Base-by-base conservation (phyloP, 768 basidiomycete genomes). In the Sistotremastrum niveocremeum region DNA sequence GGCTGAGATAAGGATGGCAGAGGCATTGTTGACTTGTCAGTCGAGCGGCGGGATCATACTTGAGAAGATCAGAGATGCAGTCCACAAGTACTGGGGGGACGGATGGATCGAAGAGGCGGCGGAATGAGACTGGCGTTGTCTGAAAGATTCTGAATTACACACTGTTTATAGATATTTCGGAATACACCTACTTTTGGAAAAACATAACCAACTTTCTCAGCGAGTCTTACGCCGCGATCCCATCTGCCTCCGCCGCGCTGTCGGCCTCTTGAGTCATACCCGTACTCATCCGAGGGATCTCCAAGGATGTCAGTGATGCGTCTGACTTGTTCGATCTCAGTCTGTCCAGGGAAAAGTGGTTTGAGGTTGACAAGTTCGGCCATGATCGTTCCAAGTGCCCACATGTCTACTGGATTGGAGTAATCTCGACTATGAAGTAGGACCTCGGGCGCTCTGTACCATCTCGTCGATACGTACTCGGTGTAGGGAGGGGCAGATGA, bases 401-500 rank as follows among this genome's bases (percentile, higher is more conserved):
- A 99, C 86, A 98, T 90, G 57, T 99, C 95, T 29, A 99, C 94
- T 4, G 95, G 91, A 57, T 85, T 86, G 7, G 89, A 93, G 59
- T 99, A 99, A 61, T 97, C 85, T 47, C 80, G 76, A 56, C 87
- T 89, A 49, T 88, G 72, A 37, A 99, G 73, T 32, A 99, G 71
- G 11, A 99, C 91, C 62, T 99, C 95, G 10, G 95, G 95, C 0
- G 95, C 95, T 48, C 95, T 86, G 64, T 99, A 99, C 95, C 95
- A 99, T 37, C 95, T 74, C n/a, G 95, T 99, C 20, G 91, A 86
- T 36, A 99, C 95, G 58, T 99, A 98, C 67, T 98, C 95, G 30
- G 95, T 98, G 60, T 97, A 99, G 0, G 95, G 95, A 1, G 95
- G 95, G 46, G 70, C 63, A 54, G 87, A 89, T 46, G 69, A 71